These are phyloP conservation scores for Talaromyces liani DNA, from an alignment of 495 filamentous ascomycete species.

Conservation along the genomic window DNA sequence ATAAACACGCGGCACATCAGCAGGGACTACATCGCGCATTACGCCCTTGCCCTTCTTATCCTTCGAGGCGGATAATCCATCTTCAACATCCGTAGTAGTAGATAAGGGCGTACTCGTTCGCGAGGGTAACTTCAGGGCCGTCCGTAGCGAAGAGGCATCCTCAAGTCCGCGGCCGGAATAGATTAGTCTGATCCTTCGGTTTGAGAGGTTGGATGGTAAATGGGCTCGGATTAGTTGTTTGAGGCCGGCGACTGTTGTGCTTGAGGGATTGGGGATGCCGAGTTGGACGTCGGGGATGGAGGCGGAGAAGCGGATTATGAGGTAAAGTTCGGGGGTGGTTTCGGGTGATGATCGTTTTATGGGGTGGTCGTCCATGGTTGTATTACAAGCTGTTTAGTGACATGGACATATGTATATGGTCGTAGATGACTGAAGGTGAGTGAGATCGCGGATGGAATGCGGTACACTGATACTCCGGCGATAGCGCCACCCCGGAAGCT, in stretches of 20 bases:
- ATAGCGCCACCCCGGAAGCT: not conserved
- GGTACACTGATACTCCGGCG: not conserved
- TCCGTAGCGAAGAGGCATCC: slow-evolving; percentile 56
- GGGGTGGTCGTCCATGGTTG: slow-evolving; percentile 2
- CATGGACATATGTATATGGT: not conserved
- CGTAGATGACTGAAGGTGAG: not conserved
- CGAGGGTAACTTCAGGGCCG: slow-evolving; percentile 56
- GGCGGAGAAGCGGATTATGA: slow-evolving; percentile 84
- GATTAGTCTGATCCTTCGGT: slow-evolving; percentile 74
- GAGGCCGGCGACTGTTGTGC: slow-evolving; percentile 64
- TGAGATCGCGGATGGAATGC: not conserved
- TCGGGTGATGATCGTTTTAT: slow-evolving; percentile 15
- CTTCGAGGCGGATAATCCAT: slow-evolving; percentile 13
- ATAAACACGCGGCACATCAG: slow-evolving; percentile 50
- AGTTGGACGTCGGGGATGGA: slow-evolving; percentile 77
- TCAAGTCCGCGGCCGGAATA: slow-evolving; percentile 77
- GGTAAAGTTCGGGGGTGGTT: slow-evolving; percentile 45
- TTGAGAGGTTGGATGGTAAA: slow-evolving; percentile 53
- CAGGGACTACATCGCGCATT: slow-evolving; percentile 25
- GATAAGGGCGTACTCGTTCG: slow-evolving; percentile 18
- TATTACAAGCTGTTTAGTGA: not conserved
- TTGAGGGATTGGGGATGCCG: slow-evolving; percentile 56
- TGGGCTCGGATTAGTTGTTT: slow-evolving; percentile 74
- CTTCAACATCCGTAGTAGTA: slow-evolving; percentile 15
- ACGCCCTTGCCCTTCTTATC: slow-evolving; percentile 49